phyloP scores from a whole-genome alignment of 108 stramenopile genomes.

The Skeletonema tropicum region DNA sequence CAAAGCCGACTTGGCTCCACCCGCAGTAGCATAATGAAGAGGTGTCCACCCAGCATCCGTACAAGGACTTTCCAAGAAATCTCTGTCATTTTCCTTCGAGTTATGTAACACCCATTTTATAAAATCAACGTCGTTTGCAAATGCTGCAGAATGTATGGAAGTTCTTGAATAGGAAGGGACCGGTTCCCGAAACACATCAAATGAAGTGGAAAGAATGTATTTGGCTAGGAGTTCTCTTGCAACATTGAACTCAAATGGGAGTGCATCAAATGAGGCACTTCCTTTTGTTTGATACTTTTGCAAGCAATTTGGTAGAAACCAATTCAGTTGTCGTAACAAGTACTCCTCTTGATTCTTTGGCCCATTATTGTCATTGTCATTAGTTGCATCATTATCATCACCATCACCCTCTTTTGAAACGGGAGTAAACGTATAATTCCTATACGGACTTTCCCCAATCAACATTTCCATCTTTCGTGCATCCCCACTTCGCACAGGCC shows the following conservation, averaged over 20 bases:
- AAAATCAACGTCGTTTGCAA: constrained; percentile 33
- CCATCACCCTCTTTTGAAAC: neutral
- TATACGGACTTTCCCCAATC: constrained; percentile 66
- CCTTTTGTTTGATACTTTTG: constrained; percentile 30
- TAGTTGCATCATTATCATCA: neutral
- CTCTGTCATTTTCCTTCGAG: constrained; percentile 10
- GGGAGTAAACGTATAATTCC: constrained; percentile 22
- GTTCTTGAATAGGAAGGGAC: constrained; percentile 23
- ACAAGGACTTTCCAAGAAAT: constrained; percentile 56
- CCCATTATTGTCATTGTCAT: constrained; percentile 7
- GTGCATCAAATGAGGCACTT: neutral
- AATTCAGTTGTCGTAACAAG: constrained; percentile 32
- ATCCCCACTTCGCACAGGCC: constrained; percentile 64
- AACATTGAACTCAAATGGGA: constrained; percentile 24
- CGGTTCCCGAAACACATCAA: constrained; percentile 28
- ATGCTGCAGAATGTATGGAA: constrained; percentile 39
- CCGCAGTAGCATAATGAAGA: constrained; percentile 77
- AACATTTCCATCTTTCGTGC: constrained; percentile 60
- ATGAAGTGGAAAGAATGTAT: constrained; percentile 29
- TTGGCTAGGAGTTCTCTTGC: constrained; percentile 40
- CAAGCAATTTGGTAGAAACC: constrained; percentile 46
- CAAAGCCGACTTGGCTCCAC: constrained; percentile 61
- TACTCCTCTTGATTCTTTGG: constrained; percentile 36
- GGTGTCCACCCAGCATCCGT: constrained; percentile 81
- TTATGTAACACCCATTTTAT: constrained; percentile 25